Conservation (phyloP, 1,284 basidiomycete species). For the Stygiomarasmius scandens region DNA sequence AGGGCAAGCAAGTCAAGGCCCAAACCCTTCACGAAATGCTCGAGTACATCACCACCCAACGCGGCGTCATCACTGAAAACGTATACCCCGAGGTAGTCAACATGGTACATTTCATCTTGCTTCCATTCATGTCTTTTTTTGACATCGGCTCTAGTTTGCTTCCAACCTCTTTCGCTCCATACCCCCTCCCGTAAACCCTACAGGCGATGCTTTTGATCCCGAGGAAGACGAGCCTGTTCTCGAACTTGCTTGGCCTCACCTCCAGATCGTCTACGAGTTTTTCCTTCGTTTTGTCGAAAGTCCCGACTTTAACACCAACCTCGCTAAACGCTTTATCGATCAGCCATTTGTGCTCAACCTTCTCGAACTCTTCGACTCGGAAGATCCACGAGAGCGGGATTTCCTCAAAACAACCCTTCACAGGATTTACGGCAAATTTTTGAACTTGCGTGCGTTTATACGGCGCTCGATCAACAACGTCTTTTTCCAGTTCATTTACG, state of each 20-base stretch:
- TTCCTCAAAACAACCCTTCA: constrained; percentile 99
- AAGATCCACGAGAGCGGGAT: constrained; percentile 98
- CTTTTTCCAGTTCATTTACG: constrained; percentile 99
- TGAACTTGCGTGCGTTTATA: constrained; percentile 98
- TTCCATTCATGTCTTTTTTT: constrained; percentile 14
- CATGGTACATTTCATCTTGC: constrained; percentile 70
- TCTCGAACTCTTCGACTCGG: constrained; percentile 97
- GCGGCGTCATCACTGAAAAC: constrained; percentile 94
- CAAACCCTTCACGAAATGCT: constrained; percentile 98
- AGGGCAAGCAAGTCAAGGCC: constrained; percentile 98
- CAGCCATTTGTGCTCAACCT: constrained; percentile 95
- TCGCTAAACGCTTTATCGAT: constrained; percentile 98
- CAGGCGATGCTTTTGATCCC: constrained; percentile 97
- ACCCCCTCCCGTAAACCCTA: constrained; percentile 98
- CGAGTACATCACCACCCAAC: constrained; percentile 97
- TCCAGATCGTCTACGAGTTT: constrained; percentile 99
- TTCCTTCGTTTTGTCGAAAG: constrained; percentile 99
- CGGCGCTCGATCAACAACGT: constrained; percentile 99
- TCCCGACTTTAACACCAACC: constrained; percentile 97
- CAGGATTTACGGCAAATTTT: constrained; percentile 99
- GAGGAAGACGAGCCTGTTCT: constrained; percentile 99
- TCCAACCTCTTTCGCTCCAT: constrained; percentile 99
- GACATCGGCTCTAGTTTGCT: constrained; percentile 68
- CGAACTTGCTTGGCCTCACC: constrained; percentile 98
- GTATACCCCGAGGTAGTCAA: constrained; percentile 99